Evolutionary conservation across 495 filamentous ascomycete genomes (phyloP).

Genomic region (Mytilinidion resinicola): DNA sequence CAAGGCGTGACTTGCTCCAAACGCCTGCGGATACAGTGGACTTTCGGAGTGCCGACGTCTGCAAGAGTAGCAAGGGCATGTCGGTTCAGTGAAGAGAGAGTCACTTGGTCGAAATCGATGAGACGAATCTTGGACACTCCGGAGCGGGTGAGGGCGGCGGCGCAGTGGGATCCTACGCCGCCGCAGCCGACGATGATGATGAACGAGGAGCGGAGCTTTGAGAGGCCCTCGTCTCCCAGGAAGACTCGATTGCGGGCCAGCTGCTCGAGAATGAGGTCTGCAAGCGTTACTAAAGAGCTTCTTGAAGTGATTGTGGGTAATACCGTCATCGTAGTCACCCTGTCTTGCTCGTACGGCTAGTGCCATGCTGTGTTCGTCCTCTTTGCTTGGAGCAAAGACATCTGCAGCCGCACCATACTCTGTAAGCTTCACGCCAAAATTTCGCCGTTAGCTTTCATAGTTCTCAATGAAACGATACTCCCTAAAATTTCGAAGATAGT

Average conservation of each 20-base stretch:
- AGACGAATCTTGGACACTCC: conserved; percentile 81
- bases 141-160: conserved; percentile 78
- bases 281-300: neutral
- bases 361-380: conserved; percentile 69
- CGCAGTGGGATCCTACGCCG: conserved; percentile 89
- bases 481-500: neutral
- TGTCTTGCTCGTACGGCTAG: conserved; percentile 73
- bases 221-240: conserved; percentile 72
- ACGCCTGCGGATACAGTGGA: conserved; percentile 68
- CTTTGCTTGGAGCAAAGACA: conserved; percentile 50
- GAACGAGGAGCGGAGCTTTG: conserved; percentile 70
- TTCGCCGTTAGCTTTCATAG: conserved; percentile 9
- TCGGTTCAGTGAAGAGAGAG: conserved; percentile 83
- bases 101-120: conserved; percentile 97
- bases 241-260: conserved; percentile 92
- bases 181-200: conserved; percentile 88
- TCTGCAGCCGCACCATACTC: conserved; percentile 63
- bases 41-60: conserved; percentile 94
- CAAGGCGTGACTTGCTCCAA: conserved; percentile 84
- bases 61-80: conserved; percentile 90
- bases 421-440: conserved; percentile 56
- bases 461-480: neutral
- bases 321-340: conserved; percentile 89
- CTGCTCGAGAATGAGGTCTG: conserved; percentile 90
- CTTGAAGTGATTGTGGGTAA: neutral